A percentile compares a stretch with the other conserved stretches of the same genome.
Evolutionary conservation across 2,329 filamentous ascomycete genomes (phyloP).

Genomic region (Fusarium gaditjirri): DNA sequence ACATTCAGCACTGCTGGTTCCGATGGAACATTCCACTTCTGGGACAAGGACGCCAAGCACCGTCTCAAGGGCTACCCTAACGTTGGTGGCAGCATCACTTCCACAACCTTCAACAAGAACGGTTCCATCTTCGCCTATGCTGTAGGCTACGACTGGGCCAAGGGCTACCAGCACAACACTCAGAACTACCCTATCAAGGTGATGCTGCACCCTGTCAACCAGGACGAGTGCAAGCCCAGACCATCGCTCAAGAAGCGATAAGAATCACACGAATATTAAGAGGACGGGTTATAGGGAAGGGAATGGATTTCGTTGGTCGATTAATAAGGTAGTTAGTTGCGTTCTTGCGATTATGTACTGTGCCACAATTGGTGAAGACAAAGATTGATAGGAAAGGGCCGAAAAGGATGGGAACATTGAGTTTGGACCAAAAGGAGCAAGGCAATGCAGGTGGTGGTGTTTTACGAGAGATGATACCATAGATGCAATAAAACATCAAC

Average conservation of each 20-base stretch:
- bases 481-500: conserved; percentile 37
- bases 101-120: conserved; percentile 89
- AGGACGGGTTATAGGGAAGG: not conserved
- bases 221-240: conserved; percentile 71
- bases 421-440: conserved; percentile 7
- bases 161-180: conserved; percentile 89
- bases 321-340: conserved; percentile 35
- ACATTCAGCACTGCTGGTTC: conserved; percentile 98
- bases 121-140: conserved; percentile 90
- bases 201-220: conserved; percentile 80
- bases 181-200: conserved; percentile 80
- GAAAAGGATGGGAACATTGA: conserved; percentile 21
- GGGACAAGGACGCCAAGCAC: conserved; percentile 93
- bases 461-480: conserved; percentile 48
- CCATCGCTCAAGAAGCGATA: conserved; percentile 70
- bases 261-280: conserved; percentile 13
- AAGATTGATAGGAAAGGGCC: conserved; percentile 24
- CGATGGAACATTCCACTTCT: conserved; percentile 97
- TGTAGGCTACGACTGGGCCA: conserved; percentile 97
- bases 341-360: conserved; percentile 31
- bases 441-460: conserved; percentile 31
- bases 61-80: conserved; percentile 88
- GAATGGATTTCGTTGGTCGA: conserved; percentile 3
- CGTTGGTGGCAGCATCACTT: conserved; percentile 86
- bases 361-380: conserved; percentile 6